Percentiles rank a stretch among this genome's conserved stretches.
Evolutionary conservation across 768 basidiomycete genomes (phyloP).

Genomic region (Mycena epipterygia): DNA sequence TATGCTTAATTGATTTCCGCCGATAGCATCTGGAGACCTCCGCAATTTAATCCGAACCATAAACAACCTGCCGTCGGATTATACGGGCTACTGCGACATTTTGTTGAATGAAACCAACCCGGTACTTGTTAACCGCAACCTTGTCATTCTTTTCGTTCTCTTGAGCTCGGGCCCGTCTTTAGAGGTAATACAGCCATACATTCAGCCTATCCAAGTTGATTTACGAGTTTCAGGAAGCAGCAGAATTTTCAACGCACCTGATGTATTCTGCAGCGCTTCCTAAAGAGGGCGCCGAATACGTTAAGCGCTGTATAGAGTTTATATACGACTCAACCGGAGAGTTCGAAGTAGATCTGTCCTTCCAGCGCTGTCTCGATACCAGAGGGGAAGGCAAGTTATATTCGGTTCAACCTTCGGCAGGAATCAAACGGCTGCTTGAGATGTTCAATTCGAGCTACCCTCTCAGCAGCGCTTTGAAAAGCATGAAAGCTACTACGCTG

Average conservation of each 20-base stretch:
- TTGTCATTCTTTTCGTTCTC: constrained; percentile 52
- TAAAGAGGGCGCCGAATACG: constrained; percentile 39
- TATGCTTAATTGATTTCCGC: not conserved
- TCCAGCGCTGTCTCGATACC: constrained; percentile 36
- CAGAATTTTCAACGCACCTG: constrained; percentile 49
- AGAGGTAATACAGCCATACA: constrained; percentile 27
- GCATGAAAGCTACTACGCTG: constrained; percentile 47
- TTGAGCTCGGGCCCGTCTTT: constrained; percentile 38
- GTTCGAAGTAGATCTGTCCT: constrained; percentile 24
- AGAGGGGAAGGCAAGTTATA: constrained; percentile 43
- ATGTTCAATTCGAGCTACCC: constrained; percentile 45
- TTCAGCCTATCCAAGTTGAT: not conserved
- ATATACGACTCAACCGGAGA: constrained; percentile 35
- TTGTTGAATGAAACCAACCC: constrained; percentile 56
- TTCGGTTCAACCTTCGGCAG: constrained; percentile 28
- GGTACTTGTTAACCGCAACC: constrained; percentile 54
- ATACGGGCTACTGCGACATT: constrained; percentile 53
- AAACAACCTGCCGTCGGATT: constrained; percentile 53
- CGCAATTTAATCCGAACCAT: constrained; percentile 49
- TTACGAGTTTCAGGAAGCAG: constrained; percentile 39
- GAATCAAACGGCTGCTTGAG: constrained; percentile 37
- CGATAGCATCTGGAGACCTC: constrained; percentile 44
- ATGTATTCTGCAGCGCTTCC: constrained; percentile 51
- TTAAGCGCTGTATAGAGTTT: constrained; percentile 40
- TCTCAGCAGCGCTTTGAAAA: constrained; percentile 37